These are phyloP conservation scores for Tripterygium wilfordii DNA, from an alignment of 177 flowering plant species.

Conservation along the genomic window DNA sequence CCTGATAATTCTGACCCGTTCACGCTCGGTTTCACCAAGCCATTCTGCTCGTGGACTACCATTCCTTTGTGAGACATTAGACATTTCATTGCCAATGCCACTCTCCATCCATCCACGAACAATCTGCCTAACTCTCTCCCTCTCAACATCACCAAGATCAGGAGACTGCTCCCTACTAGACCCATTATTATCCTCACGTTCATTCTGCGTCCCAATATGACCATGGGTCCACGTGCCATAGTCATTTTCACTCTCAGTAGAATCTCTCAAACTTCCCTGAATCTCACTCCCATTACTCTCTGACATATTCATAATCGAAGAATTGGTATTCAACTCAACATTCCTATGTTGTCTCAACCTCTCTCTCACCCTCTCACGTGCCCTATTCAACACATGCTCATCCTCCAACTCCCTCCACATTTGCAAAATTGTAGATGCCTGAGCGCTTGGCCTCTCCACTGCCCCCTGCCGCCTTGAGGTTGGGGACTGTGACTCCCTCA, in stretches of 20 bases:
- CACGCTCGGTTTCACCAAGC: constrained; percentile 52
- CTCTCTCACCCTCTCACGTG: constrained; percentile 70
- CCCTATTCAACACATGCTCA: constrained; percentile 67
- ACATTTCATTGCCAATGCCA: constrained; percentile 34
- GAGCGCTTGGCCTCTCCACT: constrained; percentile 73
- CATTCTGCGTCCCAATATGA: constrained; percentile 50
- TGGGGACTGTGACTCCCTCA: constrained; percentile 83
- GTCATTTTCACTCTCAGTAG: constrained; percentile 86
- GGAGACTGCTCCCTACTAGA: constrained; percentile 96
- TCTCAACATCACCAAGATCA: constrained; percentile 87
- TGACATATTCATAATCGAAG: constrained; percentile 39
- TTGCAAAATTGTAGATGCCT: constrained; percentile 76
- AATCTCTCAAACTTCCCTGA: constrained; percentile 56
- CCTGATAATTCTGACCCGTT: constrained; percentile 44
- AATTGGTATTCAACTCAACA: constrained; percentile 46
- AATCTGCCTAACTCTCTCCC: constrained; percentile 57
- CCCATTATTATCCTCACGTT: constrained; percentile 32
- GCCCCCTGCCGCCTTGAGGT: constrained; percentile 66
- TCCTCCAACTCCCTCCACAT: constrained; percentile 99
- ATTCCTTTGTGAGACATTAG: constrained; percentile 28
- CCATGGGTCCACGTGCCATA: constrained; percentile 70
- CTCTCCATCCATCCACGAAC: constrained; percentile 57
- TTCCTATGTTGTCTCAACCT: constrained; percentile 64
- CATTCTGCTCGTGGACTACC: constrained; percentile 37
- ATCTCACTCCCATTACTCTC: constrained; percentile 51